Percentiles rank a stretch among this genome's conserved stretches.
Evolutionary conservation across 306 rosid genomes (phyloP).

Genomic region (Fragaria nilgerrensis): DNA sequence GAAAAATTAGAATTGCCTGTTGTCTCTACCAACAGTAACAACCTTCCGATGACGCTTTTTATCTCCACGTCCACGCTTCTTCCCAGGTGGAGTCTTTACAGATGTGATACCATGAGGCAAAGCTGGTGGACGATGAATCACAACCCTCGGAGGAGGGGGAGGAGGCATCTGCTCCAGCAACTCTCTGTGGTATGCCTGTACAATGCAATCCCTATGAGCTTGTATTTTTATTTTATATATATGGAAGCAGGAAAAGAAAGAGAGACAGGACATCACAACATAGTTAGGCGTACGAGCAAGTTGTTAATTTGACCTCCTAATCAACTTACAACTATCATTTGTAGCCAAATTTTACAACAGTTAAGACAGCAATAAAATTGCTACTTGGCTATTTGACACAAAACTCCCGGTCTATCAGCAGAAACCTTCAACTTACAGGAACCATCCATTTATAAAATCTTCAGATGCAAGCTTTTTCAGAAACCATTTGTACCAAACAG

Average conservation of each 20-base stretch:
- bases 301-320: neutral
- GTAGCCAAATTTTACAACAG: neutral
- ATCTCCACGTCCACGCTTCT: constrained; percentile 61
- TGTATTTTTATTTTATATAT: neutral
- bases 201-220: constrained; percentile 19
- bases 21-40: constrained; percentile 43
- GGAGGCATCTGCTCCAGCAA: constrained; percentile 79
- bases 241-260: neutral
- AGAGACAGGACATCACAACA: neutral
- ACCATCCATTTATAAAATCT: neutral
- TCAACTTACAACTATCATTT: neutral
- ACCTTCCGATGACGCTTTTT: constrained; percentile 67
- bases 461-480: neutral
- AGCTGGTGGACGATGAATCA: constrained; percentile 31
- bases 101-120: constrained; percentile 9
- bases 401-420: neutral
- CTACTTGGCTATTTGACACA: neutral
- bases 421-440: neutral
- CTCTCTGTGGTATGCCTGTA: constrained; percentile 79
- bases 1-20: constrained; percentile 34
- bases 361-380: neutral
- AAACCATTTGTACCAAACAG: neutral
- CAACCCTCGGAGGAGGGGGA: constrained; percentile 32
- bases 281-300: neutral
- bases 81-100: constrained; percentile 39